Base-by-base conservation (phyloP, 352 stramenopile species). In the Phytophthora sansomeana region DNA sequence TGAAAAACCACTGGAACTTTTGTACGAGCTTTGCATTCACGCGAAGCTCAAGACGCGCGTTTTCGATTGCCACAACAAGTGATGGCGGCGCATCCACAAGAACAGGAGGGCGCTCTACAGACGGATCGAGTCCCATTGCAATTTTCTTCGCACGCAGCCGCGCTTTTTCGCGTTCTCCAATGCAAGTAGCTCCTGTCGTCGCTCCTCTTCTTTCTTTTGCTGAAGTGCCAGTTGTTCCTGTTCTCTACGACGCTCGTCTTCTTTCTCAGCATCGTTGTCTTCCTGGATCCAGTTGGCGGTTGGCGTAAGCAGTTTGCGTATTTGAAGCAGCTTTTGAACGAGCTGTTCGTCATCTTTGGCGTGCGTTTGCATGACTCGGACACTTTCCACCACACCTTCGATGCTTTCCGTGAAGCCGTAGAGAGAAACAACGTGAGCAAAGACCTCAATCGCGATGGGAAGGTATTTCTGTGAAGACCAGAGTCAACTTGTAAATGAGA, bases 91-190 rank as follows among this genome's bases (percentile, higher is more conserved):
- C 33, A 2, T 64, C 50, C 4, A 75, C 28, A 3, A 92, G 53
- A 28, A 72, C 26, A 5, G 83, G 83, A 39, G 78, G 71, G 3
- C 77, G 70, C n/a, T 63, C 41, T 9, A 80, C 53, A 3, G 61
- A 73, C 16, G 83, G 83, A 28, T 92, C 81, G 9, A 92, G 63
- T 14, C 80, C 81, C 26, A 88, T 52, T 5, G 81, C 72, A 38
- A 90, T 65, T 49, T 92, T 92, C 59, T 79, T 81, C n/a, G 83
- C 81, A 7, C 75, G 80, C 11, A 90, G 21, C 14, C 75, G 72
- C 2, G 72, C 68, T 36, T 74, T 78, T 71, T 70, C 1, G 68
- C 75, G 46, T 79, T 87, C 44, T 87, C 72, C 1, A 63, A 36
- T 1, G 73, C 69, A 4, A 80, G 17, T 7, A 69, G 35, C 33